These are phyloP conservation scores for Suillus bovinus DNA, from an alignment of 768 basidiomycete genomes.

Conservation along the genomic window DNA sequence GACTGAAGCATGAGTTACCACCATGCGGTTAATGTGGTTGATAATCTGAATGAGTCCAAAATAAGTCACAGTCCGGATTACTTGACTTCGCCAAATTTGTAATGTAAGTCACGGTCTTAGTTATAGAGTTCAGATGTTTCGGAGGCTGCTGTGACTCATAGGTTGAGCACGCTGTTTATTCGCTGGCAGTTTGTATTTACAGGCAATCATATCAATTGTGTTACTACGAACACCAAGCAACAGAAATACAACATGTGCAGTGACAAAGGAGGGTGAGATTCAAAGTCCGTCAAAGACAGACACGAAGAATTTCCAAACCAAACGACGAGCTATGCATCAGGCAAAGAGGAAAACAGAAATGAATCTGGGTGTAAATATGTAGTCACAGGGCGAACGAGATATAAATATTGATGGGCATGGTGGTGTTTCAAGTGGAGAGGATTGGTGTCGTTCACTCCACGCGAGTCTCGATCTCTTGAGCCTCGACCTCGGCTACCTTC, in stretches of 20 bases:
- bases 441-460: not conserved
- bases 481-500: slow-evolving; percentile 19
- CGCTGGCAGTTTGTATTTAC: too few species aligned
- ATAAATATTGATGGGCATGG: not conserved
- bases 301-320: slow-evolving; percentile 7
- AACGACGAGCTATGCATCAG: slow-evolving; percentile 3
- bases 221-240: slow-evolving; percentile 3
- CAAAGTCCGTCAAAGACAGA: slow-evolving; percentile 16
- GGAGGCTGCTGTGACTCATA: too few species aligned
- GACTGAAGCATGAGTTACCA: too few species aligned
- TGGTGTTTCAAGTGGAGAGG: not conserved
- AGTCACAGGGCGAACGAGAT: not conserved
- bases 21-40: too few species aligned
- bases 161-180: too few species aligned
- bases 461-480: slow-evolving; percentile 9
- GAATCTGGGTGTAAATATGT: slow-evolving; percentile 5
- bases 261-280: slow-evolving; percentile 23
- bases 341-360: slow-evolving; percentile 11
- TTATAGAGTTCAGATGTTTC: too few species aligned
- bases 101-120: too few species aligned
- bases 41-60: too few species aligned
- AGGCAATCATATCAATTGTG: not conserved
- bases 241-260: slow-evolving; percentile 19
- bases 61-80: too few species aligned
- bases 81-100: too few species aligned